These are phyloP conservation scores for Gastrolobium villosum DNA, from an alignment of 306 rosid species.

Conservation along the genomic window DNA sequence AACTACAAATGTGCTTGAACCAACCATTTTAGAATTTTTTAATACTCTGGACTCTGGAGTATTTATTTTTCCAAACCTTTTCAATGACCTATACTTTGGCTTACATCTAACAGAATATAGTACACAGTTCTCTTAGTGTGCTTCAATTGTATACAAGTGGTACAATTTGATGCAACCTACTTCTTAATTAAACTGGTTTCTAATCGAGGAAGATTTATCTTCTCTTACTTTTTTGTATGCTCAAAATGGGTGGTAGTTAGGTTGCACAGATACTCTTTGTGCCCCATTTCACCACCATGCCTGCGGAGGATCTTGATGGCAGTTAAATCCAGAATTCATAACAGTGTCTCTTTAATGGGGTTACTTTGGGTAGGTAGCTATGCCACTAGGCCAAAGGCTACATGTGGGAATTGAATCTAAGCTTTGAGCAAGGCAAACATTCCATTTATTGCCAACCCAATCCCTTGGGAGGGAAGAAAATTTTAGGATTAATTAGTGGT, in stretches of 20 bases:
- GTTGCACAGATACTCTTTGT: background rate
- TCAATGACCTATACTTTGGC: background rate
- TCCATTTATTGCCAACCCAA: constrained; percentile 14
- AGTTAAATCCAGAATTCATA: background rate
- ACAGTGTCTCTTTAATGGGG: background rate
- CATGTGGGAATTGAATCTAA: constrained; percentile 12
- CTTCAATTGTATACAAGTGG: background rate
- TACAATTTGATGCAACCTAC: background rate
- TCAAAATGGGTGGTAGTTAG: background rate
- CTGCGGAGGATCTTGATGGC: background rate
- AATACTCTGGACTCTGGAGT: background rate
- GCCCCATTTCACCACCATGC: background rate
- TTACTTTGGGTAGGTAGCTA: background rate
- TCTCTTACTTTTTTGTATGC: background rate
- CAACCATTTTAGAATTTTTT: background rate
- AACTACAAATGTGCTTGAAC: background rate
- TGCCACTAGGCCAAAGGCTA: no score
- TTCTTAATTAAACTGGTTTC: background rate
- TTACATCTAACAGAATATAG: background rate
- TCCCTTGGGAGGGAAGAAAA: background rate
- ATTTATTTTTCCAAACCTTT: background rate
- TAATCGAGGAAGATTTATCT: background rate
- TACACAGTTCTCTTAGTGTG: background rate
- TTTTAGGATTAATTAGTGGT: background rate
- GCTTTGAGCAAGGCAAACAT: background rate